These are phyloP conservation scores for Metarhizium humberi DNA, from an alignment of 2,329 filamentous ascomycete genomes.

Conservation along the genomic window DNA sequence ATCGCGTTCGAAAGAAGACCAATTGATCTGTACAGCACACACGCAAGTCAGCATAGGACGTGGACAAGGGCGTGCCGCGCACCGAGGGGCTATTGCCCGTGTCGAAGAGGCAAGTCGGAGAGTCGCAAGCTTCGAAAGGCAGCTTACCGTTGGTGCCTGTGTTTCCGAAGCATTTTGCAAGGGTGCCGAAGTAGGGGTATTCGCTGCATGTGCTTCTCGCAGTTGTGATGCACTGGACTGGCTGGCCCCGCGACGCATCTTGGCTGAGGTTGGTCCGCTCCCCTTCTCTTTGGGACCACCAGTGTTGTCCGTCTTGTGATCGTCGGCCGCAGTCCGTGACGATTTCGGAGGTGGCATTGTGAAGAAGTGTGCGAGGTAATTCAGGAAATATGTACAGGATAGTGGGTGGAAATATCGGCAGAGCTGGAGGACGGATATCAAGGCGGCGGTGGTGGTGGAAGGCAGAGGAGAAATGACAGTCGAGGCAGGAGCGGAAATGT, in stretches of 20 bases:
- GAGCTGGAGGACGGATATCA: not conserved
- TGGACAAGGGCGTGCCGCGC: not conserved
- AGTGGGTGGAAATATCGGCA: not conserved
- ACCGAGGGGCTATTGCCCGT: not conserved
- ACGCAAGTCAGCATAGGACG: not conserved
- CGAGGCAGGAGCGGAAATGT: not conserved
- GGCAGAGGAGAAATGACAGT: not conserved
- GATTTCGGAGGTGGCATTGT: slow-evolving; percentile 37
- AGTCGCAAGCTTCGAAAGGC: not conserved
- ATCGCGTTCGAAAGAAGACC: slow-evolving; percentile 57
- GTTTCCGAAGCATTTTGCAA: slow-evolving; percentile 19
- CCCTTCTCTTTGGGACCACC: slow-evolving; percentile 32
- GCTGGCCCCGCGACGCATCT: slow-evolving; percentile 46
- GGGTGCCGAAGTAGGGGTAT: slow-evolving; percentile 26
- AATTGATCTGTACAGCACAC: slow-evolving; percentile 41
- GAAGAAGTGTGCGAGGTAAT: not conserved
- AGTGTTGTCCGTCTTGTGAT: slow-evolving; percentile 32
- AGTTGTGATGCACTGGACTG: slow-evolving; percentile 37
- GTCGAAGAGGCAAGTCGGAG: not conserved
- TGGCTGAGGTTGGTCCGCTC: slow-evolving; percentile 36
- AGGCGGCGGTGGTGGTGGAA: not conserved
- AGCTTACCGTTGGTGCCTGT: slow-evolving; percentile 23
- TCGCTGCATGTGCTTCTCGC: slow-evolving; percentile 7
- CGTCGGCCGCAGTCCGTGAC: slow-evolving; percentile 33
- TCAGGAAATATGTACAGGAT: not conserved